Evolutionary conservation across 2,329 filamentous ascomycete species (phyloP), one percentile per base, ranked within the genome.

Genomic region (Fusarium buharicum): DNA sequence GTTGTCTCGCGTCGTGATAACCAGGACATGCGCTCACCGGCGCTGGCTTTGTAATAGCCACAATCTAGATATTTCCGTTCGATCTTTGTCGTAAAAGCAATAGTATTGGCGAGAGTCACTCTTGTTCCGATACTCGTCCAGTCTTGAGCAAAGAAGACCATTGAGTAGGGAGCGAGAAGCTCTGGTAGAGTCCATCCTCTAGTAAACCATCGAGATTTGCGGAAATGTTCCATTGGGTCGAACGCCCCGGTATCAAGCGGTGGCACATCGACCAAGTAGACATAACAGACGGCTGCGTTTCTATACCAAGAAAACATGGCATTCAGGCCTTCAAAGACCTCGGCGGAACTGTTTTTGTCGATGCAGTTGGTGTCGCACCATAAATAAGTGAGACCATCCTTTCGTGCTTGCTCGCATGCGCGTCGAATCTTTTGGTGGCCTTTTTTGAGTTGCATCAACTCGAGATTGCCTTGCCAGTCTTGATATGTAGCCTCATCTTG

Each of bases 401-500:
- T 60, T 28, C 56, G 51, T 11, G 57, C 57, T 27, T 60, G 57
- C 8, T 60, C 56, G 34, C 55, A 60, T 12, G 55, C 55, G 5
- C 55, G 57, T 0, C 50, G 43, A 17, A 60, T 60, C 55, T 60
- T 60, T 16, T 60, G 57, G 2, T 60, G 56, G 0, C 57, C 57
- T 7, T 60, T 60, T 10, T 41, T 60, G 30, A 55, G 57, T 39
- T 61, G 37, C 49, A 60, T 59, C 17, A 59, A 34, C 41, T 59
- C 56, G 7, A 60, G 49, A 16, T 60, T 60, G 6, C 62, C 44
- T 10, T 45, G 48, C 55, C 69, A 53, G 50, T 69, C 59, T 18
- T 66, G 64, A 37, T 66, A 63, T 5, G 60, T 66, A 28, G 73
- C 67, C 43, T 75, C 73, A 4, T 72, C 71, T 3, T 59, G 33